Base-by-base conservation (phyloP, 2,329 filamentous ascomycete genomes). In the Pseudogymnoascus sp. region DNA sequence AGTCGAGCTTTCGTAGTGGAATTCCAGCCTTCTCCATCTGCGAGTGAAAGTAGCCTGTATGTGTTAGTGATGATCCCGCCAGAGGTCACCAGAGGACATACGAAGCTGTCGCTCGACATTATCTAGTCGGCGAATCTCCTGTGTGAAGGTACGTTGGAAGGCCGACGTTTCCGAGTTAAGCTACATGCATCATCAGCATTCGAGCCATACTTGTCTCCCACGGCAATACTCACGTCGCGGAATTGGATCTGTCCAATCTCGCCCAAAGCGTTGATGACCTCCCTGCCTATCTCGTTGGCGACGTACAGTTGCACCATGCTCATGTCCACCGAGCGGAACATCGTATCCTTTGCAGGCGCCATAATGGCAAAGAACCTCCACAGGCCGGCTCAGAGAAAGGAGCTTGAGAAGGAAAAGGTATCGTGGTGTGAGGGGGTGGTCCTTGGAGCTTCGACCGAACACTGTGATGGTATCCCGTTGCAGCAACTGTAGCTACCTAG, bases 311-410 rank as follows among this genome's bases (percentile, higher is more conserved):
- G 95, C 74, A 96, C 96, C 88, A 99, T 89, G 84, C 92, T 97
- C 95, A 99, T 99, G 79, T 97, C 91, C 90, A 92, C 91, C 76
- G 95, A 99, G 85, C 96, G 93, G 88, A 99, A 97, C 82, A 97
- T 90, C 78, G 93, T 96, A 80, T 97, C 92, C 80, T 91, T 80
- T 76, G 80, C 78, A 70, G 83, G 80, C 77, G 84, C 85, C 86
- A 88, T 89, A 68, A 69, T 77, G 33, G 61, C 40, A 19, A 59
- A 63, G 61, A 60, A 40, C 29, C 33, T 60, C 33, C 59, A 38
- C 59, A 60, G 29, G 59, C 50, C 50, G 50, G 7, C 50, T 56
- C 50, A 56, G 50, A 60, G 59, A 38, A 60, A 26, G 38, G 33
- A 23, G 59, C 38, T 38, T 38, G 59, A 42, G 33, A 60, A 60